These are phyloP conservation scores for Phlebopus sp. DNA, from an alignment of 1,284 basidiomycete genomes.

Conservation along the genomic window DNA sequence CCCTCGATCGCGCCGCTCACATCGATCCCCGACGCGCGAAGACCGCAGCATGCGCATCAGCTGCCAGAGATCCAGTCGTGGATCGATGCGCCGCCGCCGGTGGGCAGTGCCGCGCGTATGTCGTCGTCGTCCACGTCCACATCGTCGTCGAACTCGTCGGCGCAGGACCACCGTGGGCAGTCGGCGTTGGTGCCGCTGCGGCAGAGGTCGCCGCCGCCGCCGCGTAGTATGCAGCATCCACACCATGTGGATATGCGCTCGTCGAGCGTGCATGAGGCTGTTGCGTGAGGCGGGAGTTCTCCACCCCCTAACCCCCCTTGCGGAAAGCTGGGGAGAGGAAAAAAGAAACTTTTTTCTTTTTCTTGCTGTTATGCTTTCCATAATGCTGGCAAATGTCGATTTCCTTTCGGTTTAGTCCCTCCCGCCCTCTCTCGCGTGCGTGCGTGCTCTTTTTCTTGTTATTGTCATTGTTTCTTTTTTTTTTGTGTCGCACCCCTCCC, in stretches of 20 bases:
- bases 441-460: too few relatives aligned
- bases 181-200: constrained; percentile 23
- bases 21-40: constrained; percentile 34
- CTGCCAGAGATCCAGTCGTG: constrained; percentile 35
- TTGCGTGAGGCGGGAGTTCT: too few relatives aligned
- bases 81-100: constrained; percentile 35
- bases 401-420: too few relatives aligned
- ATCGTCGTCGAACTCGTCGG: constrained; percentile 18
- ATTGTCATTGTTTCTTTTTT: too few relatives aligned
- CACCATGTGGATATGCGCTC: constrained; percentile 31
- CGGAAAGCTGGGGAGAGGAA: too few relatives aligned
- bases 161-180: constrained; percentile 28
- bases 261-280: constrained; percentile 29
- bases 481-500: too few relatives aligned
- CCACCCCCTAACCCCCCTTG: too few relatives aligned
- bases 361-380: too few relatives aligned
- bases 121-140: constrained; percentile 25
- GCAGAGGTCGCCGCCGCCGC: constrained; percentile 33
- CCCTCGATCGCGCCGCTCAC: constrained; percentile 47
- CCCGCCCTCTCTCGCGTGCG: too few relatives aligned
- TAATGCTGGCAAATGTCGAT: too few relatives aligned
- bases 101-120: constrained; percentile 20
- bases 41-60: constrained; percentile 32
- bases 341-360: too few relatives aligned
- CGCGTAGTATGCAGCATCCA: constrained; percentile 27